Conservation (phyloP, 768 basidiomycete genomes). For the Gloeopeniophorella convolvens region DNA sequence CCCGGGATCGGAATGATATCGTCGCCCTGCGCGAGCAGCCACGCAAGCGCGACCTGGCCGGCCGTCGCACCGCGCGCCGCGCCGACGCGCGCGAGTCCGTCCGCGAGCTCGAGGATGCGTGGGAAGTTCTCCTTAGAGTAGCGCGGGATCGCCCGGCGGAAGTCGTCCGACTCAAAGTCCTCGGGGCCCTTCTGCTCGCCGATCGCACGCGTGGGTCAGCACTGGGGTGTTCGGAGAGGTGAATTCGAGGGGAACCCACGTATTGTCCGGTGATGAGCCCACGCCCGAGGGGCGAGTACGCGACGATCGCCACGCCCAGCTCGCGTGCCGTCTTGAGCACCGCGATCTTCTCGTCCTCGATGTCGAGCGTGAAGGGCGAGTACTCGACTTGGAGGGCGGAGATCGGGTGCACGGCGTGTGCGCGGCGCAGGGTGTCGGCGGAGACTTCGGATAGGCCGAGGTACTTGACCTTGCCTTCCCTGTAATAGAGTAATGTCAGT, state of each 20-base stretch:
- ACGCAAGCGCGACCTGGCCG: constrained; percentile 43
- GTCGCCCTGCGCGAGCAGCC: constrained; percentile 41
- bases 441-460: constrained; percentile 33
- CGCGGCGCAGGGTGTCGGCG: constrained; percentile 31
- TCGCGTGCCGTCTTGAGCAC: constrained; percentile 32
- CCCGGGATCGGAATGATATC: constrained; percentile 45
- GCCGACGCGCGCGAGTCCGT: constrained; percentile 32
- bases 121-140: constrained; percentile 41
- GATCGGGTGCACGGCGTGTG: constrained; percentile 33
- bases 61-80: constrained; percentile 35
- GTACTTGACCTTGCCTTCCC: constrained; percentile 31
- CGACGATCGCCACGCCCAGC: constrained; percentile 35
- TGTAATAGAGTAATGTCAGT: too few species aligned
- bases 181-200: constrained; percentile 33
- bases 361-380: constrained; percentile 31
- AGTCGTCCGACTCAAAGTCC: constrained; percentile 37
- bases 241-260: constrained; percentile 26
- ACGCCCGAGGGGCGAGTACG: constrained; percentile 44
- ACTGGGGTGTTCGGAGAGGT: too few species aligned
- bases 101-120: constrained; percentile 35
- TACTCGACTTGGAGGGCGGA: constrained; percentile 34
- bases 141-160: constrained; percentile 31
- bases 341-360: constrained; percentile 30
- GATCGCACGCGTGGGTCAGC: neutral
- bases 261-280: constrained; percentile 43